Evolutionary conservation across 179 eudicot genomes (phyloP).

Genomic region (Sideroxylon spinosum): DNA sequence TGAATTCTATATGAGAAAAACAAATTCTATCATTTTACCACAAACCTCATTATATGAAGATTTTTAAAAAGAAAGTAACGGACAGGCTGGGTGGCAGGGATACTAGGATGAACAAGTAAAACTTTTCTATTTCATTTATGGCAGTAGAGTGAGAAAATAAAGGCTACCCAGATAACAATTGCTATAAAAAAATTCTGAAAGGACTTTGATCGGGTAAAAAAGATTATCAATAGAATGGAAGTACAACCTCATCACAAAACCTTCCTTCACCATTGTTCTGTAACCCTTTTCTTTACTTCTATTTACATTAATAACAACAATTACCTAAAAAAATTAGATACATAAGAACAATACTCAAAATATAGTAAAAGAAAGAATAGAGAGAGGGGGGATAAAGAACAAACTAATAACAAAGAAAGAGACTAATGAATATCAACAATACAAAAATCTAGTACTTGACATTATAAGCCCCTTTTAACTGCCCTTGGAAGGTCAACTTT

Average conservation of each 20-base stretch:
- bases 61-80: not conserved
- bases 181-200: not conserved
- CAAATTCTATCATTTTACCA: not conserved
- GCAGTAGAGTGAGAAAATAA: not conserved
- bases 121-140: not conserved
- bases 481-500: no score
- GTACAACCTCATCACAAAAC: conserved; percentile 91
- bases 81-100: not conserved
- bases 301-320: conserved; percentile 79
- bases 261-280: conserved; percentile 78
- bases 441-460: no score
- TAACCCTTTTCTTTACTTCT: conserved; percentile 88
- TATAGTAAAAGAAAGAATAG: not conserved
- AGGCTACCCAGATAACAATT: not conserved
- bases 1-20: not conserved
- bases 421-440: no score
- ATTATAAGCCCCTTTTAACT: no score
- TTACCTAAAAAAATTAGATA: conserved; percentile 46
- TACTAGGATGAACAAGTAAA: not conserved
- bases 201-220: not conserved
- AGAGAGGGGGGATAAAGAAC: not conserved
- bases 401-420: not conserved
- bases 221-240: conserved; percentile 5
- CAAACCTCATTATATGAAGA: not conserved
- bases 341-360: not conserved